phyloP scores from a whole-genome alignment of 208 protist species.

The Leishmania gerbilli region DNA sequence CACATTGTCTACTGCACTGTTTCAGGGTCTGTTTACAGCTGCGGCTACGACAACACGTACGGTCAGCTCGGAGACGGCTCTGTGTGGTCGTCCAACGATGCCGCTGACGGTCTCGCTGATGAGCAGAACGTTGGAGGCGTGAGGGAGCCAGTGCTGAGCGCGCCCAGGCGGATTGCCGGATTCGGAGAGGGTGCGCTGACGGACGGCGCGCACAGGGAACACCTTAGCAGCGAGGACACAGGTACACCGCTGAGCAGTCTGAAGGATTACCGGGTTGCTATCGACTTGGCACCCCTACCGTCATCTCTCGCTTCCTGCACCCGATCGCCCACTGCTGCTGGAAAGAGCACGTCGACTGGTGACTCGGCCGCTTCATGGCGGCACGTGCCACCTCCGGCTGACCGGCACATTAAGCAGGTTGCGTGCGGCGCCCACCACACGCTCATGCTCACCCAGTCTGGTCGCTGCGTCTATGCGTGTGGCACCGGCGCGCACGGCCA shows the following conservation, averaged over 20 bases:
- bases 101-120: background rate
- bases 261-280: slow-evolving; percentile 11
- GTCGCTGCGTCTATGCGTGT: slow-evolving; percentile 64
- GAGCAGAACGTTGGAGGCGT: background rate
- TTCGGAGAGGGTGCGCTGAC: slow-evolving; percentile 29
- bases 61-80: slow-evolving; percentile 86
- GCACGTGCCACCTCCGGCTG: slow-evolving; percentile 18
- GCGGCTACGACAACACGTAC: slow-evolving; percentile 76
- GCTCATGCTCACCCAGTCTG: slow-evolving; percentile 53
- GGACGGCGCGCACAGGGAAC: background rate
- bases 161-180: slow-evolving; percentile 36
- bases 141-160: slow-evolving; percentile 25
- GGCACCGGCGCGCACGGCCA: slow-evolving; percentile 72
- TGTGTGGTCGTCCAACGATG: slow-evolving; percentile 46
- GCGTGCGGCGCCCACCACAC: slow-evolving; percentile 76
- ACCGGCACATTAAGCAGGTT: slow-evolving; percentile 46
- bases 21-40: slow-evolving; percentile 70
- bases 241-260: background rate
- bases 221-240: background rate
- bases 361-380: background rate
- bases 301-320: slow-evolving; percentile 7
- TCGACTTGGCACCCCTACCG: slow-evolving; percentile 9
- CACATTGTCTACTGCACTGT: slow-evolving; percentile 87
- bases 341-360: background rate
- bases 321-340: background rate